These are phyloP conservation scores for Sordariomycetes sp. DNA, from an alignment of 2,329 filamentous ascomycete species.

Conservation along the genomic window DNA sequence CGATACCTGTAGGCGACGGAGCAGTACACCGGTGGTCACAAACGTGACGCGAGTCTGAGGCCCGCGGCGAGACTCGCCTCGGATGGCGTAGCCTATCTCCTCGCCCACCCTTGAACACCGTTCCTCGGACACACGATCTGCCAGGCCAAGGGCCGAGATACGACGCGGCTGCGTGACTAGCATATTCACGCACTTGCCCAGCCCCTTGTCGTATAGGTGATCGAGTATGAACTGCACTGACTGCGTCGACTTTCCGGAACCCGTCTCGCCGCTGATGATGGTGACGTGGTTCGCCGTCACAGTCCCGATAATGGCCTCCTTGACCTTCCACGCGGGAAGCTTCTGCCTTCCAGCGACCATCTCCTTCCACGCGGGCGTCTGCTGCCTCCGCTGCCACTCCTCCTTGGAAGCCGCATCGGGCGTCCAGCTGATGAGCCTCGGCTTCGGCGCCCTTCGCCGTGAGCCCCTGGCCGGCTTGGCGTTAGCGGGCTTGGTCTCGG, in stretches of 20 bases:
- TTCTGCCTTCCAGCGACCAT: constrained; percentile 63
- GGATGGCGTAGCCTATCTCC: constrained; percentile 84
- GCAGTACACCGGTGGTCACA: constrained; percentile 85
- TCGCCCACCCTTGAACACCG: constrained; percentile 69
- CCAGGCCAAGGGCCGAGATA: constrained; percentile 87
- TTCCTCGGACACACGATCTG: constrained; percentile 89
- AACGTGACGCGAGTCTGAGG: constrained; percentile 79
- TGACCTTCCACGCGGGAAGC: constrained; percentile 79
- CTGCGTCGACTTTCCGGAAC: constrained; percentile 39
- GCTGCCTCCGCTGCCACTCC: constrained; percentile 59
- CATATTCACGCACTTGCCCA: constrained; percentile 74
- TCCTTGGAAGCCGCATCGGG: constrained; percentile 45
- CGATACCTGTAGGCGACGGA: constrained; percentile 82
- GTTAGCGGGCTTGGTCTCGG: constrained; percentile 29
- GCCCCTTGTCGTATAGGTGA: constrained; percentile 63
- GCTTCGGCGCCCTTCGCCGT: constrained; percentile 25
- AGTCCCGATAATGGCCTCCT: constrained; percentile 61
- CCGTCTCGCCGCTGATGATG: constrained; percentile 32
- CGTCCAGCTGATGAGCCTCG: constrained; percentile 50
- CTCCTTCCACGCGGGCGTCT: constrained; percentile 49
- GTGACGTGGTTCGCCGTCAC: constrained; percentile 74
- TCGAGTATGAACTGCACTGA: constrained; percentile 93
- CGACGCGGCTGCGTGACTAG: constrained; percentile 90
- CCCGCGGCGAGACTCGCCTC: constrained; percentile 72
- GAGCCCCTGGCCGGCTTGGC: constrained; percentile 10